Percentiles rank a stretch among this genome's conserved stretches.
Evolutionary conservation across 2,329 filamentous ascomycete genomes (phyloP).

Genomic region (Diaporthe humulicola): DNA sequence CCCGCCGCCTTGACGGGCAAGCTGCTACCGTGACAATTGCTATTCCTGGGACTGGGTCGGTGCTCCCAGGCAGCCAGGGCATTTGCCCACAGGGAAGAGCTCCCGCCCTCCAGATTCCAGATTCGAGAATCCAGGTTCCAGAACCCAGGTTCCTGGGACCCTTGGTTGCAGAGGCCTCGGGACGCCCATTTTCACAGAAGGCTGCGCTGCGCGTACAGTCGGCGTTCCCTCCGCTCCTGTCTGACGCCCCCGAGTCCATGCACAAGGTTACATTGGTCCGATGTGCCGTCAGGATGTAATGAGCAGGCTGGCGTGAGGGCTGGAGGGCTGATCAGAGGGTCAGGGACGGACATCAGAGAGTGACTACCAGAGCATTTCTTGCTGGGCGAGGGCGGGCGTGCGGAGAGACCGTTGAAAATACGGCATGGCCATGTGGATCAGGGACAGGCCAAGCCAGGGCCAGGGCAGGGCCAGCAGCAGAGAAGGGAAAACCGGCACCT

Average conservation of each 20-base stretch:
- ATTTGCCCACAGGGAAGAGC: not conserved
- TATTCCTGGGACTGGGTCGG: constrained; percentile 21
- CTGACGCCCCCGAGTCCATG: not conserved
- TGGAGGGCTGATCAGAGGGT: not conserved
- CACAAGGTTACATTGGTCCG: constrained; percentile 15
- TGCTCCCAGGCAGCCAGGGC: not conserved
- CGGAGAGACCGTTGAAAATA: constrained; percentile 33
- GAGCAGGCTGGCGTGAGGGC: not conserved
- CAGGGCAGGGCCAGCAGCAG: not conserved
- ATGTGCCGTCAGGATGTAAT: constrained; percentile 3
- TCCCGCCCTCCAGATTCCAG: not conserved
- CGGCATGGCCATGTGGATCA: constrained; percentile 29
- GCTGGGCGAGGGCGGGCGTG: constrained; percentile 10
- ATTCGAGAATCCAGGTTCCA: constrained; percentile 8
- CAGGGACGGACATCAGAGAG: not conserved
- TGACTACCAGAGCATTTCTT: not conserved
- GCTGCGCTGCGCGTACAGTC: not conserved
- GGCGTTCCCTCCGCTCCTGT: constrained; percentile 12
- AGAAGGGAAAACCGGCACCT: constrained; percentile 9
- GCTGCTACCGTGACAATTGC: not conserved
- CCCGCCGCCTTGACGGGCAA: not conserved
- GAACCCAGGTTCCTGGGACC: constrained; percentile 16
- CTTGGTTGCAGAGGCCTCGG: constrained; percentile 7
- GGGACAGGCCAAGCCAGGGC: constrained; percentile 13
- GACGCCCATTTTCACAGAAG: not conserved